phyloP scores from a whole-genome alignment of 2,329 filamentous ascomycete species.

The Verticillium isaacii region DNA sequence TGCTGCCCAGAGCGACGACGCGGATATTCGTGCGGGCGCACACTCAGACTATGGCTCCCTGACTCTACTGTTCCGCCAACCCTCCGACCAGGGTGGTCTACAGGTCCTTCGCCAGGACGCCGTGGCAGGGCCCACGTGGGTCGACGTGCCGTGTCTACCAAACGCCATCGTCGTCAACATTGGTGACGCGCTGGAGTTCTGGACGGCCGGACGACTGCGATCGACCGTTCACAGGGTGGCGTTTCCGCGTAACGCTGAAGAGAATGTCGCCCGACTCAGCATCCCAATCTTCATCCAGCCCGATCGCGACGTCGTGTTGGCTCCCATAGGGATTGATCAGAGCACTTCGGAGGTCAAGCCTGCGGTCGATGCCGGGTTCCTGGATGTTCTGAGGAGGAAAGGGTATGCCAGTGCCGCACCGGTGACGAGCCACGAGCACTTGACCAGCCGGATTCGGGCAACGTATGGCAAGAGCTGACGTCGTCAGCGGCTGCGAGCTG shows the following conservation, averaged over 20 bases:
- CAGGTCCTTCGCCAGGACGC: conserved; percentile 66
- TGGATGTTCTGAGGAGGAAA: conserved; percentile 9
- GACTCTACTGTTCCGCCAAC: conserved; percentile 70
- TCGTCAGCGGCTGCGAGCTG: neutral
- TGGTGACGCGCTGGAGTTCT: conserved; percentile 68
- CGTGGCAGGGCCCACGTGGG: conserved; percentile 35
- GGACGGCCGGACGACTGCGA: conserved; percentile 83
- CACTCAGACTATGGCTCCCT: conserved; percentile 81
- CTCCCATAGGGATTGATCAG: conserved; percentile 1
- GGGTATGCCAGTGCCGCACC: conserved; percentile 8
- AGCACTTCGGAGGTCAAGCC: neutral
- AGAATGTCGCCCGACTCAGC: conserved; percentile 11
- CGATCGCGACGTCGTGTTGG: conserved; percentile 9
- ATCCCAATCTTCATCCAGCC: conserved; percentile 13
- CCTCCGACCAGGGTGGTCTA: conserved; percentile 75
- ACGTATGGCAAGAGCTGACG: conserved; percentile 4
- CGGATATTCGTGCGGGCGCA: conserved; percentile 80
- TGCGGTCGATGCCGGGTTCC: conserved; percentile 2
- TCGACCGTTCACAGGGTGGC: conserved; percentile 87
- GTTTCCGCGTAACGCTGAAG: conserved; percentile 40
- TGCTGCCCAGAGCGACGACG: conserved; percentile 25
- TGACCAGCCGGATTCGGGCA: conserved; percentile 9
- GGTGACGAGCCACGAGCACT: conserved; percentile 9
- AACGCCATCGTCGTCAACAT: conserved; percentile 70
- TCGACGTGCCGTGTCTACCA: conserved; percentile 15